phyloP scores from a whole-genome alignment of 352 stramenopile species.

The Phytophthora quininea region DNA sequence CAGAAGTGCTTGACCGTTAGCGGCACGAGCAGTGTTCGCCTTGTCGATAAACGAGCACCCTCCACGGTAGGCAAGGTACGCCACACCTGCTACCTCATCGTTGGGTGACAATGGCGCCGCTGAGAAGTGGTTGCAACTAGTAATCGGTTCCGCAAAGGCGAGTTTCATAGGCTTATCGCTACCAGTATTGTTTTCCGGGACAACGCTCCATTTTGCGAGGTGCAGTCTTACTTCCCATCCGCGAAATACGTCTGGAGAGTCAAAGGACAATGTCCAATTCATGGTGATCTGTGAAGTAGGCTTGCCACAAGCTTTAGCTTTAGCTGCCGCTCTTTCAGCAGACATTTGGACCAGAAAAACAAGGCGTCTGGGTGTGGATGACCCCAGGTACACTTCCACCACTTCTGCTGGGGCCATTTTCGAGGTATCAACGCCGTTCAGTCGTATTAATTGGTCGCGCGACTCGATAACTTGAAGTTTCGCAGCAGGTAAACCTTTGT shows the following conservation, averaged over 20 bases:
- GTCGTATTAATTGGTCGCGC: constrained; percentile 61
- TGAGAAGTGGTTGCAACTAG: constrained; percentile 39
- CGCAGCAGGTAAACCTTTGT: constrained; percentile 53
- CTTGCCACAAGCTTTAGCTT: constrained; percentile 18
- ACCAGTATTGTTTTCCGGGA: constrained; percentile 28
- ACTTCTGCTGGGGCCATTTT: constrained; percentile 58
- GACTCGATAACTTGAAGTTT: constrained; percentile 54
- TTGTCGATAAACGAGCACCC: constrained; percentile 77
- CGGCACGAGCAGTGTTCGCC: constrained; percentile 41
- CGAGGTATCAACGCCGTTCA: constrained; percentile 73
- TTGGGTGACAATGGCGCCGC: constrained; percentile 8
- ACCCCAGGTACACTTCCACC: constrained; percentile 56
- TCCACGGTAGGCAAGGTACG: constrained; percentile 61
- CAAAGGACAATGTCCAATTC: constrained; percentile 68
- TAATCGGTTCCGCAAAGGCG: constrained; percentile 41
- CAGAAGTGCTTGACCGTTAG: constrained; percentile 43
- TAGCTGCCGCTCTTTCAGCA: constrained; percentile 24
- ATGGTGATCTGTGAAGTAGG: constrained; percentile 22
- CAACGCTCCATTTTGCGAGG: constrained; percentile 61
- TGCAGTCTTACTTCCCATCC: constrained; percentile 63
- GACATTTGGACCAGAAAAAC: constrained; percentile 56
- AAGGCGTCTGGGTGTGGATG: constrained; percentile 47
- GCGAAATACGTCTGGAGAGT: constrained; percentile 43
- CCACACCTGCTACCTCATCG: constrained; percentile 13
- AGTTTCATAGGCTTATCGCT: constrained; percentile 29